Conservation (phyloP, 75 land plant genomes). For the Isoetes taiwanensis region DNA sequence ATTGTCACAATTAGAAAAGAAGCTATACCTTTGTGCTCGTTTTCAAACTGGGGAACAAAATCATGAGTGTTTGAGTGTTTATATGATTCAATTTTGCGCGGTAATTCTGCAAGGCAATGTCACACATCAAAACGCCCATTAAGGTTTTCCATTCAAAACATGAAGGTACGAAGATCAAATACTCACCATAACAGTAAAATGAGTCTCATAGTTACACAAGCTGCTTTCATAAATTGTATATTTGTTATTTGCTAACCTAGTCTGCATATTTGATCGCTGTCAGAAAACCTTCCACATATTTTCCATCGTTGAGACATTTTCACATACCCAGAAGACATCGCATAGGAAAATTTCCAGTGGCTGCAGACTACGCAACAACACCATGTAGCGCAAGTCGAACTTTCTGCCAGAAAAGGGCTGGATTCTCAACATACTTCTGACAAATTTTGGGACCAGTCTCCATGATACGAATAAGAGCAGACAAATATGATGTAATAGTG, state of each 20-base stretch:
- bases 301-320: no score
- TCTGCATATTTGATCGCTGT: no score
- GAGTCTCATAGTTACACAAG: slow-evolving; percentile 84
- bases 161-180: no score
- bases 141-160: no score
- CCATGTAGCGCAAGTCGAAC: slow-evolving; percentile 89
- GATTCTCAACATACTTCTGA: slow-evolving; percentile 90
- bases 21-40: slow-evolving; percentile 75
- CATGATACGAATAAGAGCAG: slow-evolving; percentile 72
- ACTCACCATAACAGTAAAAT: slow-evolving; percentile 95
- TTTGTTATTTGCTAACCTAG: slow-evolving; percentile 62
- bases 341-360: slow-evolving; percentile 77
- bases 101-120: slow-evolving; percentile 60
- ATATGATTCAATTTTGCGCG: slow-evolving; percentile 52
- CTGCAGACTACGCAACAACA: slow-evolving; percentile 67
- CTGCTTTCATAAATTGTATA: slow-evolving; percentile 65
- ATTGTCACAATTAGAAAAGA: neutral
- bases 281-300: no score
- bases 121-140: neutral
- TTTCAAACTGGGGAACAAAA: slow-evolving; percentile 73
- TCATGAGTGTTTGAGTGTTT: slow-evolving; percentile 60
- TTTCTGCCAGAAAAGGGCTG: slow-evolving; percentile 78
- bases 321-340: slow-evolving; percentile 93
- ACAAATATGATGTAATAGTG: slow-evolving; percentile 54
- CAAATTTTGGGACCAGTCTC: slow-evolving; percentile 98